phyloP scores from a whole-genome alignment of 306 rosid genomes.

The Canavalia gladiata region DNA sequence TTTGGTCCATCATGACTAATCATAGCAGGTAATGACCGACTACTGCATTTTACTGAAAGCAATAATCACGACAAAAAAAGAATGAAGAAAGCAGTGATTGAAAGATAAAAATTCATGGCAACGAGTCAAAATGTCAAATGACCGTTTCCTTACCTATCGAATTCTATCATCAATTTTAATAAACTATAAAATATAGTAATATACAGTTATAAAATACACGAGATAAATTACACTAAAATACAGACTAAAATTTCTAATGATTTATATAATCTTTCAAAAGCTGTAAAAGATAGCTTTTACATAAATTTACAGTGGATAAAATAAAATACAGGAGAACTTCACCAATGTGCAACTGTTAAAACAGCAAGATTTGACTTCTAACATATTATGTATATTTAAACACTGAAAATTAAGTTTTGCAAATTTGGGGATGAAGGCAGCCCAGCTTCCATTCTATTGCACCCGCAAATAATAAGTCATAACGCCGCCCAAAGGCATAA shows the following conservation, averaged over 20 bases:
- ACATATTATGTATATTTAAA: not conserved
- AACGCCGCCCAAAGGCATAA: conserved; percentile 6
- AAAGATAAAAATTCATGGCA: not conserved
- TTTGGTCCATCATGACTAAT: not conserved
- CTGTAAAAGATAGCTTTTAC: not conserved
- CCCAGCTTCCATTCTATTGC: conserved; percentile 9
- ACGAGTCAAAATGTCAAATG: conserved; percentile 21
- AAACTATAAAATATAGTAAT: not conserved
- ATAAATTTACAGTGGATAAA: conserved; percentile 34
- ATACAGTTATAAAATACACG: not conserved
- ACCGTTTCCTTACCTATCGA: not conserved
- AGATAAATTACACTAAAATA: not conserved
- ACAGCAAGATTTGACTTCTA: conserved; percentile 14
- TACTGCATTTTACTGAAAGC: not conserved
- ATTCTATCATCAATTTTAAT: not conserved
- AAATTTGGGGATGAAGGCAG: not conserved
- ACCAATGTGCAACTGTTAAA: conserved; percentile 7
- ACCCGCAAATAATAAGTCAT: conserved; percentile 15
- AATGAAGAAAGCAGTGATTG: too few species aligned
- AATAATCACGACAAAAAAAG: too few species aligned
- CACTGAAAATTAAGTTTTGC: conserved; percentile 21
- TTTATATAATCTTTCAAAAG: conserved; percentile 3
- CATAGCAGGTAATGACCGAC: not conserved
- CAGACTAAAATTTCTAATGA: not conserved
- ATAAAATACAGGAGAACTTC: conserved; percentile 7